Conservation (phyloP, 208 protist species). For the Trypanosoma boissoni region DNA sequence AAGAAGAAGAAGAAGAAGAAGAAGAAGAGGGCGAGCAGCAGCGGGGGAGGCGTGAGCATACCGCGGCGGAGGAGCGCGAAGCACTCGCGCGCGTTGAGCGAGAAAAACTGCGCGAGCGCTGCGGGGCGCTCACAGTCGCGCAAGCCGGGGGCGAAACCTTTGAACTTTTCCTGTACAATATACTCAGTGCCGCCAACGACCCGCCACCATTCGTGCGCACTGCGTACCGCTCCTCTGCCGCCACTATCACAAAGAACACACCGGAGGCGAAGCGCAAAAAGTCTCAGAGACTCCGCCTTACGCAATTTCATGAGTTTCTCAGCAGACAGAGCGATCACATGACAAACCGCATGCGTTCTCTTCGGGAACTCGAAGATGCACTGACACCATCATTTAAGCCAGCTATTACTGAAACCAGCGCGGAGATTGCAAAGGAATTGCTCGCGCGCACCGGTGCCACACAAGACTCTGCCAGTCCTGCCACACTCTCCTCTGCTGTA, state of each 20-base stretch:
- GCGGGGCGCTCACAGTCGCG: constrained; percentile 24
- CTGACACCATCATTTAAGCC: constrained; percentile 72
- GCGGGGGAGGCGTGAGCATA: not conserved
- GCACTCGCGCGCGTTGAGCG: constrained; percentile 38
- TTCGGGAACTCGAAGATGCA: constrained; percentile 38
- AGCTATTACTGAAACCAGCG: constrained; percentile 41
- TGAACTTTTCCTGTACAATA: constrained; percentile 52
- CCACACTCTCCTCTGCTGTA: constrained; percentile 37
- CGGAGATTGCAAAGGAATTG: constrained; percentile 45
- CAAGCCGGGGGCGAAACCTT: constrained; percentile 28
- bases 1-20: constrained; percentile 26
- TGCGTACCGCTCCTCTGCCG: constrained; percentile 42
- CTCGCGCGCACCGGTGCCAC: constrained; percentile 27
- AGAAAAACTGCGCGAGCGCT: constrained; percentile 35
- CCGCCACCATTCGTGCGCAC: constrained; percentile 33
- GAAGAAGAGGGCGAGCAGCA: constrained; percentile 23
- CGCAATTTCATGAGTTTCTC: constrained; percentile 78
- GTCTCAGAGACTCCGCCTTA: constrained; percentile 31
- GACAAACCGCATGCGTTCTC: constrained; percentile 34
- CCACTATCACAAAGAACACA: constrained; percentile 36
- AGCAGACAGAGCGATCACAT: constrained; percentile 67
- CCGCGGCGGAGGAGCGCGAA: not conserved
- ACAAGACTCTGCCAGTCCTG: constrained; percentile 9
- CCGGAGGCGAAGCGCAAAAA: not conserved
- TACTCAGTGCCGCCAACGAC: constrained; percentile 37